Base-by-base conservation (phyloP, 2,329 filamentous ascomycete genomes). In the Chaetoscypha palmicola region DNA sequence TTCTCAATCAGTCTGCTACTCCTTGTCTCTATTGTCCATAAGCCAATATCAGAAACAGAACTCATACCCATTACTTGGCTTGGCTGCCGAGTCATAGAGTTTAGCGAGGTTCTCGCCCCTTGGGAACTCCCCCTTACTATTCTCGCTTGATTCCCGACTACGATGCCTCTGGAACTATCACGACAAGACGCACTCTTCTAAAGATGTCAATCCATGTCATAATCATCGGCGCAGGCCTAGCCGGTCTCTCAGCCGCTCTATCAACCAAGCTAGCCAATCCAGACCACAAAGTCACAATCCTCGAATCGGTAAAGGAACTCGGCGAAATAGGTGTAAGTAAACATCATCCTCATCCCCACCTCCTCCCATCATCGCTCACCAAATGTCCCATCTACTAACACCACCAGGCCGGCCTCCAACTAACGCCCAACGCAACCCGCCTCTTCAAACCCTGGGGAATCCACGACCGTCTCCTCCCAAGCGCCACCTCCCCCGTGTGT, bases 181-280 rank as follows among this genome's bases (percentile, higher is more conserved):
- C n/a, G n/a, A n/a, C n/a, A n/a, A n/a, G n/a, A n/a, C n/a, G n/a
- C n/a, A n/a, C n/a, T n/a, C n/a, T n/a, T n/a, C n/a, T n/a, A n/a
- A n/a, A n/a, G n/a, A 33, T 23, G n/a, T 44, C 34, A 19, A 33
- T 44, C 7, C 41, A 44, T 32, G 20, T 44, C 7, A 38, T 68
- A n/a, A 51, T 71, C 11, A 58, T 70, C 26, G 68, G 68, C 1
- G 68, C 66, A 5, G 68, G 68, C 3, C 54, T 70, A 4, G 66
- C 64, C 17, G 68, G 68, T n/a, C 56, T 70, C 1, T 62, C 66
- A 5, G 58, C 65, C 9, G 58, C 44, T 2, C 58, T 70, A 16
- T 64, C 66, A 3, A 63, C 62, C 14, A 58, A 57, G 35, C 31
- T 55, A 2, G 58, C 56, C 24, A 57, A 56, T 31, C 51, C 66